Percentiles rank a stretch among this genome's conserved stretches.
These are phyloP conservation scores for Emericellopsis atlantica DNA, from an alignment of 2,329 filamentous ascomycete genomes.

Conservation along the genomic window DNA sequence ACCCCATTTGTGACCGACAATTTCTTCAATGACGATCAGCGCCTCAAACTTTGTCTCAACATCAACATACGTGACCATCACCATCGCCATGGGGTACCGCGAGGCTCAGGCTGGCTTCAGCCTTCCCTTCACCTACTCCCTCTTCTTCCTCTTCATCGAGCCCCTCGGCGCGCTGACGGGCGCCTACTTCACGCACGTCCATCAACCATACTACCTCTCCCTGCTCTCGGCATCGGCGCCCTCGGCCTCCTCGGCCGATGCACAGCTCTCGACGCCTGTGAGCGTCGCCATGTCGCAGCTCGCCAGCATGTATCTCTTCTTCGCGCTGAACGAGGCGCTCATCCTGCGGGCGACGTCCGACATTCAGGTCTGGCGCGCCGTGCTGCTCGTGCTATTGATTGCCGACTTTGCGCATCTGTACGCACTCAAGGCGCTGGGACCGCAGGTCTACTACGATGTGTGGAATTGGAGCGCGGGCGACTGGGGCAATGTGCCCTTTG, in stretches of 20 bases:
- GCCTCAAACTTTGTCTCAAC: neutral
- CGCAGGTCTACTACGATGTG: slow-evolving; percentile 50
- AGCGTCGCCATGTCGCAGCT: slow-evolving; percentile 61
- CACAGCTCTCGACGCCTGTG: slow-evolving; percentile 28
- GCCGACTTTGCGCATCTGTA: slow-evolving; percentile 70
- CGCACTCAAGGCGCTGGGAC: slow-evolving; percentile 46
- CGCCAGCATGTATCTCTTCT: slow-evolving; percentile 66
- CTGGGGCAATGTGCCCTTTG: slow-evolving; percentile 57
- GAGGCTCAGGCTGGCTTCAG: slow-evolving; percentile 18
- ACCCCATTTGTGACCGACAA: too few relatives aligned
- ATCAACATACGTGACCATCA: neutral
- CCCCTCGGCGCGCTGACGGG: slow-evolving; percentile 39
- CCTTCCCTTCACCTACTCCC: slow-evolving; percentile 49
- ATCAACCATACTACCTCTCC: slow-evolving; percentile 43
- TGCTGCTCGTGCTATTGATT: slow-evolving; percentile 55
- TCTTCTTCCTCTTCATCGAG: slow-evolving; percentile 69
- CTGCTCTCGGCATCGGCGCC: slow-evolving; percentile 48
- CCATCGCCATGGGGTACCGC: neutral
- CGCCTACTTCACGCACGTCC: slow-evolving; percentile 37
- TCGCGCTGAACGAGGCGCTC: slow-evolving; percentile 65
- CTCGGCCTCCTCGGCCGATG: slow-evolving; percentile 18
- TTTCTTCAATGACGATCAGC: too few relatives aligned
- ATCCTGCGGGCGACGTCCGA: slow-evolving; percentile 60
- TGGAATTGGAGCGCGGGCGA: slow-evolving; percentile 54
- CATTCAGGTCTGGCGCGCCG: slow-evolving; percentile 54